phyloP scores from a whole-genome alignment of 2,329 filamentous ascomycete genomes.

The Talaromyces piceae region DNA sequence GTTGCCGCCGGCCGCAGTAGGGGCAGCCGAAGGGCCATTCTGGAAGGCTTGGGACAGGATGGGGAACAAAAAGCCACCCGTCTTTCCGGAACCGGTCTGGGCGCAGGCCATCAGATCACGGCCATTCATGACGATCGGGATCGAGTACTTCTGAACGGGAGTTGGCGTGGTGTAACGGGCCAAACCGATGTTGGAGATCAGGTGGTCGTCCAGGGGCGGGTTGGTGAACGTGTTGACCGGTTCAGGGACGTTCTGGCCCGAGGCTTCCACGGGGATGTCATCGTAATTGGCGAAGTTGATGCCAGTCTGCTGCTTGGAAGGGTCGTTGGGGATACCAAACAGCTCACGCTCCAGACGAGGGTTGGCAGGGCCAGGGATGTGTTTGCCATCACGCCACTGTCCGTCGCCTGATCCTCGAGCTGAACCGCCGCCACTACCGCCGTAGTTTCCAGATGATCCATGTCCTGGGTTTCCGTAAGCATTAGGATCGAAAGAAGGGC shows the following conservation, averaged over 20 bases:
- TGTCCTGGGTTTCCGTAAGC: constrained; percentile 55
- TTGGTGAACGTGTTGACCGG: constrained; percentile 85
- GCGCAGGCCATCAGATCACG: constrained; percentile 99
- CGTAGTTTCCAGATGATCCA: constrained; percentile 28
- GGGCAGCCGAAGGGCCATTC: constrained; percentile 68
- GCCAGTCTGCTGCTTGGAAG: constrained; percentile 89
- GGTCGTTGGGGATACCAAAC: constrained; percentile 84
- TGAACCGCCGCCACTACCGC: constrained; percentile 41
- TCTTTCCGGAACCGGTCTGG: constrained; percentile 99
- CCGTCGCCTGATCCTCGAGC: constrained; percentile 81
- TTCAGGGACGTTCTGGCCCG: constrained; percentile 86
- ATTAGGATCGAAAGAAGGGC: constrained; percentile 50
- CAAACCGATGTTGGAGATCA: constrained; percentile 86
- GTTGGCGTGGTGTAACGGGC: constrained; percentile 94
- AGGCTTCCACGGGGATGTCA: constrained; percentile 97
- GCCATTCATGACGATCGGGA: constrained; percentile 95
- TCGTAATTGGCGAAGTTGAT: constrained; percentile 99
- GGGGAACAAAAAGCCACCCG: constrained; percentile 97
- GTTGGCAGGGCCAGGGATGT: constrained; percentile 83
- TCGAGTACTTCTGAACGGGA: constrained; percentile 98
- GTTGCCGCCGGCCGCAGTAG: constrained; percentile 54
- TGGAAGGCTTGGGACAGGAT: constrained; percentile 97
- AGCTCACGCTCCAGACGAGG: constrained; percentile 88
- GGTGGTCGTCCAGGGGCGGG: constrained; percentile 89
- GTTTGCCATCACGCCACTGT: constrained; percentile 94